Conservation (phyloP, 2,329 filamentous ascomycete species). For the Ustilaginoidea virens region DNA sequence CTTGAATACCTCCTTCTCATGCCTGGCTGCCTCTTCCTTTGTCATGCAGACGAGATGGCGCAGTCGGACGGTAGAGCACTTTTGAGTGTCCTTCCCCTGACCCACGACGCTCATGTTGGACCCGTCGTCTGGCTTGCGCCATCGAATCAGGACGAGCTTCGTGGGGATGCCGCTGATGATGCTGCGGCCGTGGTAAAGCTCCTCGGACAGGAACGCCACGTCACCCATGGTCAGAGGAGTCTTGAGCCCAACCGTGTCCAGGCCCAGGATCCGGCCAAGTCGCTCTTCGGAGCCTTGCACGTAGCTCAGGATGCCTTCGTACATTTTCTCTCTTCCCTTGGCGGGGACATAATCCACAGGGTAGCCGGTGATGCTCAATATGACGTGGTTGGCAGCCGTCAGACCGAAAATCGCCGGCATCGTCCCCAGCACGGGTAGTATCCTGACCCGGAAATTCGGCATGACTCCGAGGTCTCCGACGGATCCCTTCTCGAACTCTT, state of each 20-base stretch:
- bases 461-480: slow-evolving; percentile 80
- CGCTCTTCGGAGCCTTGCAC: slow-evolving; percentile 71
- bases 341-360: slow-evolving; percentile 69
- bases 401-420: slow-evolving; percentile 97
- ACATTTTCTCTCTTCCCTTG: slow-evolving; percentile 81
- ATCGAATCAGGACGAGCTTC: slow-evolving; percentile 64
- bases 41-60: slow-evolving; percentile 79
- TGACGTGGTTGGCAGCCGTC: slow-evolving; percentile 81
- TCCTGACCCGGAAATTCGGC: slow-evolving; percentile 87
- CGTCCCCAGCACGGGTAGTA: slow-evolving; percentile 84
- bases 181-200: slow-evolving; percentile 74
- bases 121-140: slow-evolving; percentile 46
- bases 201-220: slow-evolving; percentile 76
- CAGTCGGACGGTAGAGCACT: slow-evolving; percentile 51
- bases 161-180: slow-evolving; percentile 70
- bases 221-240: slow-evolving; percentile 66
- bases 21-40: slow-evolving; percentile 68
- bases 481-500: slow-evolving; percentile 73
- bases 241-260: slow-evolving; percentile 49
- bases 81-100: slow-evolving; percentile 56
- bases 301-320: slow-evolving; percentile 63
- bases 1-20: slow-evolving; percentile 67
- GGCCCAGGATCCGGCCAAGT: slow-evolving; percentile 33
- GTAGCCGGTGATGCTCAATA: slow-evolving; percentile 68
- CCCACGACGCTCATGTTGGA: slow-evolving; percentile 47